Base-by-base conservation (phyloP, 148 eudicot genomes). In the Nyssa sinensis region DNA sequence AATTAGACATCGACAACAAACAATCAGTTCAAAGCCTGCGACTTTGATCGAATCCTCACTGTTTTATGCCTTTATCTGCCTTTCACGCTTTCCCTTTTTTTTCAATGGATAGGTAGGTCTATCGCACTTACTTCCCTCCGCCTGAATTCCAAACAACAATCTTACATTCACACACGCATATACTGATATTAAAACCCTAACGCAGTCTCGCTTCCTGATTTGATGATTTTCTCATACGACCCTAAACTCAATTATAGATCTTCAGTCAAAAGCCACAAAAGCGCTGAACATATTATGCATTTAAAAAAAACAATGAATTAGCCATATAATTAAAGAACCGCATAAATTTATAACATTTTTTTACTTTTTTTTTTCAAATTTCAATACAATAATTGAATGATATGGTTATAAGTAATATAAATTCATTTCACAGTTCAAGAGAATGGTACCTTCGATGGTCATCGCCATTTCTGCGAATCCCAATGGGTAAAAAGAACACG, bases 401-500 rank as follows among this genome's bases (percentile, higher is more conserved):
- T 53, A n/a, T n/a, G 16, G 58, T 55, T 55, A n/a, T 7, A 55
- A 55, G 23, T 1, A 55, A 55, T 3, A 5, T 21, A 21, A 19
- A n/a, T 55, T 19, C 25, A 17, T 17, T 55, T n/a, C n/a, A n/a
- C n/a, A n/a, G n/a, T n/a, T n/a, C n/a, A n/a, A 76, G 12, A 70
- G 32, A 66, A n/a, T n/a, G n/a, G 67, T 49, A 88, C 91, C 91
- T 86, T 86, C 88, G 19, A 84, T 80, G 10, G 92, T 86, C 92
- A 88, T 88, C 79, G 92, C 82, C 92, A 88, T 88, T 69, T 24
- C 65, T 51, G n/a, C 71, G 55, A 64, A 71, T 23, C 82, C 67
- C 70, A 75, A 27, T 44, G 49, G 66, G 4, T 25, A 24, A 61
- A 21, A 23, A 11, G 4, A 3, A 8, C 3, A 13, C 14, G 57